These are phyloP conservation scores for Ophidiomyces ophidiicola DNA, from an alignment of 2,329 filamentous ascomycete genomes.

Conservation along the genomic window DNA sequence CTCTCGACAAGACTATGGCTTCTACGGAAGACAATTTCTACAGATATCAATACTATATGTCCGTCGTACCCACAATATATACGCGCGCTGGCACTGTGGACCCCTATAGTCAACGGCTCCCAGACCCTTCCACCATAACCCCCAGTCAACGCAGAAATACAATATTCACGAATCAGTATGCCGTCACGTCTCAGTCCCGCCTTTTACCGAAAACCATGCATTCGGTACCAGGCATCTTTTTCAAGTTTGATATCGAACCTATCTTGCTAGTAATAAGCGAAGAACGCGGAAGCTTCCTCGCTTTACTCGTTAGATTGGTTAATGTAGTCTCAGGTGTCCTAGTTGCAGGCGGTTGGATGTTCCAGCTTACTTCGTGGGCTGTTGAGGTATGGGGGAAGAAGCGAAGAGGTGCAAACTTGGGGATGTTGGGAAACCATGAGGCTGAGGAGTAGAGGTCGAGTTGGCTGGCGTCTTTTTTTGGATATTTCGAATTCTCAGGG, in stretches of 20 bases:
- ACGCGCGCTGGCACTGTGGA: constrained; percentile 41
- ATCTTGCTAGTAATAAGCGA: constrained; percentile 79
- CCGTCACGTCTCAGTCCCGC: constrained; percentile 77
- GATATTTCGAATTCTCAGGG: too few species aligned
- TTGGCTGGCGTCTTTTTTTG: too few species aligned
- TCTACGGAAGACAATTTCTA: constrained; percentile 66
- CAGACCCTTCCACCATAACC: constrained; percentile 26
- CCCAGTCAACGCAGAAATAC: constrained; percentile 39
- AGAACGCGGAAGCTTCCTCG: constrained; percentile 60
- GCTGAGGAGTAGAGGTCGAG: constrained; percentile 22
- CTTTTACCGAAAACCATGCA: constrained; percentile 50
- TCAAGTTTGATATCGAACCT: constrained; percentile 98
- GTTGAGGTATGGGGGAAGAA: constrained; percentile 38
- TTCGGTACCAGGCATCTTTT: constrained; percentile 76
- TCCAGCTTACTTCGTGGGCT: constrained; percentile 69
- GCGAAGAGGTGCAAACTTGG: constrained; percentile 32
- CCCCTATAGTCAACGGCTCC: constrained; percentile 29
- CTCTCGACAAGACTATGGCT: constrained; percentile 82
- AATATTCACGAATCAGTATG: constrained; percentile 93
- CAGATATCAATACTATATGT: constrained; percentile 97
- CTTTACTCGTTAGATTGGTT: constrained; percentile 67
- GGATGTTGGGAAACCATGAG: constrained; percentile 36
- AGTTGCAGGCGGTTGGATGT: constrained; percentile 88
- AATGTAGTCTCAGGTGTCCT: constrained; percentile 86
- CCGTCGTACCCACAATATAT: constrained; percentile 88